Evolutionary conservation across 2,329 filamentous ascomycete species (phyloP).

Genomic region (Aspergillus jensenii): DNA sequence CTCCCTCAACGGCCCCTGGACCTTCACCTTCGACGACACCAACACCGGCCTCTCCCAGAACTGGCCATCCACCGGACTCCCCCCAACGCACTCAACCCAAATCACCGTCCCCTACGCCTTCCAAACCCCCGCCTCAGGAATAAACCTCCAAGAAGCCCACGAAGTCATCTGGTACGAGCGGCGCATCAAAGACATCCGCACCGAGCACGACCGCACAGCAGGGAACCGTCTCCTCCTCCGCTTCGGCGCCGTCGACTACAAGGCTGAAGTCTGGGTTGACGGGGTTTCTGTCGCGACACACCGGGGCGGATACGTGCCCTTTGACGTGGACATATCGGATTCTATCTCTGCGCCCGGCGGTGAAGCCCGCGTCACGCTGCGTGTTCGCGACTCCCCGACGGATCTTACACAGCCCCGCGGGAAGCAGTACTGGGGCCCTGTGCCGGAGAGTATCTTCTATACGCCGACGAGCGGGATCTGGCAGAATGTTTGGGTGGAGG

Average conservation of each 20-base stretch:
- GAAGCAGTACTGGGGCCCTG: conserved; percentile 64
- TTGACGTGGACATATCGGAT: conserved; percentile 59
- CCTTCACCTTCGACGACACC: conserved; percentile 65
- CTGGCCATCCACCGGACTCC: conserved; percentile 2
- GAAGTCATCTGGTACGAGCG: conserved; percentile 69
- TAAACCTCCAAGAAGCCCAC: conserved; percentile 62
- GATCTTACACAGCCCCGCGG: conserved; percentile 66
- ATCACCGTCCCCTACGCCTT: conserved; percentile 67
- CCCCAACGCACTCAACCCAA: conserved; percentile 37
- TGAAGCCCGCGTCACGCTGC: conserved; percentile 50
- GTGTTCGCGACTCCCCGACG: conserved; percentile 63
- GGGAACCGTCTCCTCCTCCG: conserved; percentile 44
- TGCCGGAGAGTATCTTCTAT: conserved; percentile 63
- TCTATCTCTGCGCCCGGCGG: conserved; percentile 5
- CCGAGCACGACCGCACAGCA: conserved; percentile 39
- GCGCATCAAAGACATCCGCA: conserved; percentile 51
- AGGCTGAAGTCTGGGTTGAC: conserved; percentile 57
- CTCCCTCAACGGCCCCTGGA: conserved; percentile 63
- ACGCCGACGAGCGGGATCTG: conserved; percentile 71
- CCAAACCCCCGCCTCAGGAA: conserved; percentile 63
- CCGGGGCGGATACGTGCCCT: conserved; percentile 62
- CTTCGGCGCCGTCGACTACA: conserved; percentile 54
- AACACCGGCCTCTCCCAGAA: conserved; percentile 52
- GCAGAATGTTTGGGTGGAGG: conserved; percentile 72
- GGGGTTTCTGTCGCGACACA: conserved; percentile 52